These are phyloP conservation scores for Cymodocea nodosa DNA, from an alignment of 116 monocot species.

Conservation along the genomic window DNA sequence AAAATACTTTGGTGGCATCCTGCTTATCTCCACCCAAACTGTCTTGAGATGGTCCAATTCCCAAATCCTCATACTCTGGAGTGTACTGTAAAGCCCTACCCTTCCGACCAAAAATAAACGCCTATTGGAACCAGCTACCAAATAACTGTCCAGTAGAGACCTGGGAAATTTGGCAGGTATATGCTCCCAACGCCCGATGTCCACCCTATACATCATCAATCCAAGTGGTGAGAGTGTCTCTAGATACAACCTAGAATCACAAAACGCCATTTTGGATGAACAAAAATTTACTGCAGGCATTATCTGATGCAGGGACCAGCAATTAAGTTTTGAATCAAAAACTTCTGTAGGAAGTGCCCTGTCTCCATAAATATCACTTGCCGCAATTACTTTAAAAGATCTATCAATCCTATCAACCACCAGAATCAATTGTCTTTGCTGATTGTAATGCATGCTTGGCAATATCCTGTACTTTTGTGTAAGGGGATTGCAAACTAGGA, in stretches of 20 bases:
- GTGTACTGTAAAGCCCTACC: slow-evolving; percentile 76
- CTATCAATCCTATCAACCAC: slow-evolving; percentile 35
- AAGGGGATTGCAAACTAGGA: slow-evolving; percentile 65
- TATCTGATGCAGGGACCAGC: slow-evolving; percentile 60
- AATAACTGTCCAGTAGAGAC: slow-evolving; percentile 67
- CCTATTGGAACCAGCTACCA: slow-evolving; percentile 59
- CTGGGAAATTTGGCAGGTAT: slow-evolving; percentile 76
- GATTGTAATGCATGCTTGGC: slow-evolving; percentile 75
- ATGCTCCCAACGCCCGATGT: slow-evolving; percentile 58
- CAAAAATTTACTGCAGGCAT: slow-evolving; percentile 74
- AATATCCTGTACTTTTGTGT: slow-evolving; percentile 45
- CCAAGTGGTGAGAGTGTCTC: slow-evolving; percentile 81
- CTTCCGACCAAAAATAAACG: slow-evolving; percentile 75
- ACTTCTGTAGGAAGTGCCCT: slow-evolving; percentile 64
- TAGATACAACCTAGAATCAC: slow-evolving; percentile 59
- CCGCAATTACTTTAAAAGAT: slow-evolving; percentile 63
- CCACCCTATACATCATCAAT: slow-evolving; percentile 64
- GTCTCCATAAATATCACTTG: slow-evolving; percentile 67
- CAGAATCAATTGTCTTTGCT: slow-evolving; percentile 69
- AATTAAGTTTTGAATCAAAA: slow-evolving; percentile 50
- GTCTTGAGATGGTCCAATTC: slow-evolving; percentile 66
- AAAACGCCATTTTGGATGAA: slow-evolving; percentile 88
- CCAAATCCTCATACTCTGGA: slow-evolving; percentile 86
- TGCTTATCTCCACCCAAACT: slow-evolving; percentile 65
- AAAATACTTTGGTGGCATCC: slow-evolving; percentile 85